Conservation (phyloP, 331 rosid species). For the Quercus lobata region DNA sequence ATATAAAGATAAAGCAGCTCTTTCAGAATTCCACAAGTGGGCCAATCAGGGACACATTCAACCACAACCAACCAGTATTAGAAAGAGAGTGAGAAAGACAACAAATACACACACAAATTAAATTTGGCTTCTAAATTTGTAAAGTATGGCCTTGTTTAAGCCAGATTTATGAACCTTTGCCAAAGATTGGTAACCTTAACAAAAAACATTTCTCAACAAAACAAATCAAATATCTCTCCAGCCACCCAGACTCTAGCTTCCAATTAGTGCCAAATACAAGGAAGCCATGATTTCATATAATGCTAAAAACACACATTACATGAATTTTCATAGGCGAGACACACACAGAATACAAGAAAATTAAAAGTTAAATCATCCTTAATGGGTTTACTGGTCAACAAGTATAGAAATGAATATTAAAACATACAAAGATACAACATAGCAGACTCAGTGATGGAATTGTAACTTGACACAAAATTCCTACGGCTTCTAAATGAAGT, state of each 20-base stretch:
- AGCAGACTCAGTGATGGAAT: background rate
- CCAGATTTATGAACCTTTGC: background rate
- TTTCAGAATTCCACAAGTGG: background rate
- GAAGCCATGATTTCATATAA: conserved; percentile 1
- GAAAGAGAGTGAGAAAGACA: background rate
- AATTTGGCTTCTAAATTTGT: background rate
- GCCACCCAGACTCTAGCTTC: conserved; percentile 2
- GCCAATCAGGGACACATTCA: background rate
- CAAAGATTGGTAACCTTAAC: background rate
- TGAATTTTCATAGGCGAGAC: background rate
- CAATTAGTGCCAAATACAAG: background rate
- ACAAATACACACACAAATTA: background rate
- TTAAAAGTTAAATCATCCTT: background rate
- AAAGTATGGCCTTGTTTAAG: too few relatives aligned
- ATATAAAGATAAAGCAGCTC: background rate
- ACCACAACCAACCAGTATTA: background rate
- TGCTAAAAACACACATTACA: conserved; percentile 7
- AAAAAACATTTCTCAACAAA: background rate
- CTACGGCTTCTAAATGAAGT: background rate
- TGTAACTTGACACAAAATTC: background rate
- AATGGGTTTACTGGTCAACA: conserved; percentile 7
- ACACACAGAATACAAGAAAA: background rate
- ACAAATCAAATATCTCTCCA: background rate
- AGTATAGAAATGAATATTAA: background rate
- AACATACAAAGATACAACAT: background rate